These are phyloP conservation scores for Colletotrichum zoysiae DNA, from an alignment of 2,329 filamentous ascomycete species.

Conservation along the genomic window DNA sequence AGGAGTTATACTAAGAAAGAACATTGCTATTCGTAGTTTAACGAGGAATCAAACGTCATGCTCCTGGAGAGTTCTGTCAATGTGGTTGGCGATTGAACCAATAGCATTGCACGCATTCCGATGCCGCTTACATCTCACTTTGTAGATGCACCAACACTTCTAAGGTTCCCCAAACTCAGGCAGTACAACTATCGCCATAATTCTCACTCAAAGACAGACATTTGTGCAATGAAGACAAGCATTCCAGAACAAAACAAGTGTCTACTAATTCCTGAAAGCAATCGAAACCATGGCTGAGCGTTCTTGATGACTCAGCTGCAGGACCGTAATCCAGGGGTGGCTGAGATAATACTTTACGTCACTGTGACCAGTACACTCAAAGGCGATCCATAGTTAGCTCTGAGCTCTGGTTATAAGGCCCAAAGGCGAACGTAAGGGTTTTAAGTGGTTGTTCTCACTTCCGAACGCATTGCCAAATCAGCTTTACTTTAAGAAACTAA, in stretches of 20 bases:
- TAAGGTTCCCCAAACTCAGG: not conserved
- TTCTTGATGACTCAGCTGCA: constrained; percentile 6
- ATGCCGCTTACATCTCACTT: not conserved
- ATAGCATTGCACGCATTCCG: not conserved
- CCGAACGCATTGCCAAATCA: not conserved
- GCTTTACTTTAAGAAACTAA: not conserved
- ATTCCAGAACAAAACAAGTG: not conserved
- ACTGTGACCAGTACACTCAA: constrained; percentile 16
- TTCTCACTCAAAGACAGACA: not conserved
- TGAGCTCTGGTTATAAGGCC: not conserved
- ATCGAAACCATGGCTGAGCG: not conserved
- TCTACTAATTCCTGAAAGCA: not conserved
- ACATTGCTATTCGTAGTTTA: not conserved
- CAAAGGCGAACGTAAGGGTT: not conserved
- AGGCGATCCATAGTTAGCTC: constrained; percentile 16
- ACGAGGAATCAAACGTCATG: not conserved
- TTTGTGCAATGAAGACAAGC: not conserved
- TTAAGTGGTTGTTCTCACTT: not conserved
- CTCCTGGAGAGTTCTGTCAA: too few relatives aligned
- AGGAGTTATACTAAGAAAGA: not conserved
- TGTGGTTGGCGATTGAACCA: not conserved
- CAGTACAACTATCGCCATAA: not conserved
- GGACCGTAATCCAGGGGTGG: not conserved
- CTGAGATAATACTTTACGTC: constrained; percentile 16
- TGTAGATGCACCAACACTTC: not conserved